Conservation (phyloP, 768 basidiomycete species). For the Mycena capillaripes region DNA sequence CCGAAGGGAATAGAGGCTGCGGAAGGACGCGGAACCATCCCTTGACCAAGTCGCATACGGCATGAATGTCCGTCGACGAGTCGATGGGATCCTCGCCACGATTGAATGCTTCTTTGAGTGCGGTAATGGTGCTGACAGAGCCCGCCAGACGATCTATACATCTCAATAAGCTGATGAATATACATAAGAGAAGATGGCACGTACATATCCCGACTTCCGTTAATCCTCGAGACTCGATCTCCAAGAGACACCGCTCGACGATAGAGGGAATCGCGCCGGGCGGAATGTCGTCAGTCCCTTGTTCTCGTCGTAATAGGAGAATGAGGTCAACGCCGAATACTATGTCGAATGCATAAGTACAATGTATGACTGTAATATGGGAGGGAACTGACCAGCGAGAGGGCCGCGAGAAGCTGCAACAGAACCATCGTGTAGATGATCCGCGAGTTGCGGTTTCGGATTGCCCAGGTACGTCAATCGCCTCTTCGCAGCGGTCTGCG, state of each 20-base stretch:
- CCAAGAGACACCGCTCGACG: constrained; percentile 73
- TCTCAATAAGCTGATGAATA: not conserved
- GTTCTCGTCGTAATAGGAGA: constrained; percentile 77
- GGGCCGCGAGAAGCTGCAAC: constrained; percentile 76
- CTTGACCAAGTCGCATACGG: constrained; percentile 87
- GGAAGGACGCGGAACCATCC: constrained; percentile 89
- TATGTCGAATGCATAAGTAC: constrained; percentile 41
- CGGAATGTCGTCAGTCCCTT: constrained; percentile 59
- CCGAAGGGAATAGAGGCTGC: constrained; percentile 81
- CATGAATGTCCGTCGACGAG: constrained; percentile 79
- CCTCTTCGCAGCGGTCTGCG: constrained; percentile 81
- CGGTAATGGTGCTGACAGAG: constrained; percentile 76
- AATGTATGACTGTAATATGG: not conserved
- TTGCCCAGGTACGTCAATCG: constrained; percentile 86
- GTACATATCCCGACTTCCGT: constrained; percentile 88
- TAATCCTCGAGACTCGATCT: constrained; percentile 83
- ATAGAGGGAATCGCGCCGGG: constrained; percentile 76
- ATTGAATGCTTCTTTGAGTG: constrained; percentile 82
- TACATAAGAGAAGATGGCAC: constrained; percentile 43
- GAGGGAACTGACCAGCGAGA: constrained; percentile 69
- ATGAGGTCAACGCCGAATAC: constrained; percentile 86
- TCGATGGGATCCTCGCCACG: constrained; percentile 76
- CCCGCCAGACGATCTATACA: constrained; percentile 85
- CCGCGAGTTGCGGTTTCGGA: constrained; percentile 80
- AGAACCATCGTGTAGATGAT: constrained; percentile 78